phyloP scores from a whole-genome alignment of 305 asterid genomes.

The Solanum hybrid region DNA sequence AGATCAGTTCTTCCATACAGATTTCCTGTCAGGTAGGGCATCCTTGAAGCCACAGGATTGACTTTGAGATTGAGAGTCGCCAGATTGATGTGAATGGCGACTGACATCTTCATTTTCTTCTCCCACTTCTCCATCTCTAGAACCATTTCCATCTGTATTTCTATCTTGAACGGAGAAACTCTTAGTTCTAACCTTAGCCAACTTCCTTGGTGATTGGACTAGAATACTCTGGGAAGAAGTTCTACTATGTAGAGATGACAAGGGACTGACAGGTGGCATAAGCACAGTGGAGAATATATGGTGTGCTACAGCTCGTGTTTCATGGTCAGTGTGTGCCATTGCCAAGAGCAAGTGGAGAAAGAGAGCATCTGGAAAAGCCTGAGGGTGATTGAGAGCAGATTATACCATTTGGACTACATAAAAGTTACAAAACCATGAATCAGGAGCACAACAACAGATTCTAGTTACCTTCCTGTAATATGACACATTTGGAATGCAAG shows the following conservation, averaged over 20 bases:
- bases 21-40: conserved; percentile 12
- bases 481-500: conserved; percentile 33
- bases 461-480: conserved; percentile 28
- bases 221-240: conserved; percentile 15
- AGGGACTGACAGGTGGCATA: conserved; percentile 32
- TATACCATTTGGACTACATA: neutral
- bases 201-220: conserved; percentile 14
- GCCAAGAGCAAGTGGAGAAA: conserved; percentile 46
- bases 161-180: conserved; percentile 19
- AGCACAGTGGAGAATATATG: conserved; percentile 36
- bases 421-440: neutral
- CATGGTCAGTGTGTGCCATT: conserved; percentile 43
- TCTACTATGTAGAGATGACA: conserved; percentile 14
- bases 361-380: conserved; percentile 49
- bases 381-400: conserved; percentile 5
- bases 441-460: neutral
- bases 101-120: conserved; percentile 15
- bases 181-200: conserved; percentile 17
- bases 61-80: conserved; percentile 9
- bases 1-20: conserved; percentile 12
- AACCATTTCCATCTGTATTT: conserved; percentile 8
- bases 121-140: conserved; percentile 13
- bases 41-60: conserved; percentile 22
- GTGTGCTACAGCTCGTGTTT: conserved; percentile 38
- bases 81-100: conserved; percentile 9